Evolutionary conservation across 306 rosid species (phyloP).

Genomic region (Vigna trinervia): DNA sequence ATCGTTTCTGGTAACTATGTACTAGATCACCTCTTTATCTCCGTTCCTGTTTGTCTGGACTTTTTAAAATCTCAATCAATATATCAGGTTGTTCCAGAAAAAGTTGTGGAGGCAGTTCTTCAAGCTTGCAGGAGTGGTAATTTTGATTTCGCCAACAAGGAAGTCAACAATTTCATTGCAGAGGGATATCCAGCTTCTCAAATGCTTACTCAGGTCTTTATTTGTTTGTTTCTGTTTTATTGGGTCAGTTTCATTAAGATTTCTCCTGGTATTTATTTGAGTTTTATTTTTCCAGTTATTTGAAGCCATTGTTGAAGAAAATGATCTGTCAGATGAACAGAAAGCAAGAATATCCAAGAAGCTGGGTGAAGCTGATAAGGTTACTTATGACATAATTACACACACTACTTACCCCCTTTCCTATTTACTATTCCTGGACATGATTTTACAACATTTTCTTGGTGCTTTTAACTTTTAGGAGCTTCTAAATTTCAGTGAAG

Average conservation of each 20-base stretch:
- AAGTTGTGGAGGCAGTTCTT: constrained; percentile 63
- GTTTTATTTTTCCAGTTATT: constrained; percentile 56
- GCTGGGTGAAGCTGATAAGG: constrained; percentile 93
- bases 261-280: neutral
- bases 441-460: constrained; percentile 8
- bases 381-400: constrained; percentile 37
- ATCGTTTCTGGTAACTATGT: constrained; percentile 12
- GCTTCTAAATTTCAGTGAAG: neutral
- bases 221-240: constrained; percentile 27
- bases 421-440: constrained; percentile 15
- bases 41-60: constrained; percentile 26
- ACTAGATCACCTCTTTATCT: neutral
- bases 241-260: constrained; percentile 15
- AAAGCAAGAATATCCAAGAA: constrained; percentile 87
- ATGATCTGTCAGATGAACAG: constrained; percentile 85
- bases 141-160: constrained; percentile 91
- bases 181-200: constrained; percentile 97
- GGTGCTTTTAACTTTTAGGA: neutral
- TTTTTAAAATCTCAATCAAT: constrained; percentile 35
- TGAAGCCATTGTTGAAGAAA: constrained; percentile 73
- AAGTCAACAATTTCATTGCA: constrained; percentile 82
- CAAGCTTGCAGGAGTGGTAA: constrained; percentile 81
- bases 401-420: no score
- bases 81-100: constrained; percentile 70
- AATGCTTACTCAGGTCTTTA: constrained; percentile 74